Evolutionary conservation across 805 yeast genomes (phyloP).

Genomic region (Kodamaea neixiangensis): DNA sequence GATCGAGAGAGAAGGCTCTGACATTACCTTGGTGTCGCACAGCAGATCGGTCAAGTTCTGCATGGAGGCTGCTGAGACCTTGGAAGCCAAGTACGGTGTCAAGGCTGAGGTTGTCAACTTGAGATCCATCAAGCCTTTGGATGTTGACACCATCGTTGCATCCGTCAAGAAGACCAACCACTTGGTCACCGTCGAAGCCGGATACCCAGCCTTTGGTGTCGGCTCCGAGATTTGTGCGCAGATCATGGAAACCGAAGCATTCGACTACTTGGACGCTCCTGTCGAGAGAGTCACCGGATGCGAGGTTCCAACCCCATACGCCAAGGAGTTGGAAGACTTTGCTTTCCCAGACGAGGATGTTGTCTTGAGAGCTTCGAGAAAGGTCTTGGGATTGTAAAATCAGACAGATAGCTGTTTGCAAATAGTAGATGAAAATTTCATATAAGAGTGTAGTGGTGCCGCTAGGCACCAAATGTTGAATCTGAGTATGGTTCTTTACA

Average conservation of each 20-base stretch:
- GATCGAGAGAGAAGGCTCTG: conserved; percentile 90
- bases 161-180: conserved; percentile 97
- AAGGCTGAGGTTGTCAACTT: conserved; percentile 92
- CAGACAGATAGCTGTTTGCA: not conserved
- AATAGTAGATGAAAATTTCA: not conserved
- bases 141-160: conserved; percentile 78
- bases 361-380: conserved; percentile 82
- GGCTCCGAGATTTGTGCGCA: conserved; percentile 98
- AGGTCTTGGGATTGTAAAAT: conserved; percentile 66
- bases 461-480: too few relatives aligned
- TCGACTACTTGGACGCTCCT: conserved; percentile 98
- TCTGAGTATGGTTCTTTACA: too few relatives aligned
- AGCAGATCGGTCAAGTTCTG: conserved; percentile 87
- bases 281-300: conserved; percentile 98
- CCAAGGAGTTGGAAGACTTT: conserved; percentile 92
- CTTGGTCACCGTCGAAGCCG: conserved; percentile 93
- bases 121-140: conserved; percentile 96
- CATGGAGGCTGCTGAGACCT: conserved; percentile 84
- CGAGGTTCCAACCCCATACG: conserved; percentile 99
- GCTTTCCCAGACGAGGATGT: conserved; percentile 97
- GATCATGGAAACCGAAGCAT: conserved; percentile 97
- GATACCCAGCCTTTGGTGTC: conserved; percentile 97
- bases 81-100: conserved; percentile 83
- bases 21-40: conserved; percentile 86
- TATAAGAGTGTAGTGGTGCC: too few relatives aligned